phyloP scores from a whole-genome alignment of 2,329 filamentous ascomycete genomes.

The Podosphaera fusca region DNA sequence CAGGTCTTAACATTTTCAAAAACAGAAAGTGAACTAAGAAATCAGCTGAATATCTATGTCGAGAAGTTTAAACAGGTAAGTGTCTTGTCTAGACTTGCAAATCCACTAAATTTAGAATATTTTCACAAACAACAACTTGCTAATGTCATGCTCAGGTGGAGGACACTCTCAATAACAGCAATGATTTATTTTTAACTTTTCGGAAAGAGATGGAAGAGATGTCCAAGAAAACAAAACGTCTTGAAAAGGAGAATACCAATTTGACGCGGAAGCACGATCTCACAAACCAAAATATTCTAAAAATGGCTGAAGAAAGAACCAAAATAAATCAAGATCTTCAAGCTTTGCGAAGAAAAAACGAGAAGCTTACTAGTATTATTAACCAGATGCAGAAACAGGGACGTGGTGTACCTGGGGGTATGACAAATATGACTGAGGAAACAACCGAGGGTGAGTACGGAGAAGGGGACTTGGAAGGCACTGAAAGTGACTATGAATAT shows the following conservation, averaged over 20 bases:
- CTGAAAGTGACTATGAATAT: constrained; percentile 41
- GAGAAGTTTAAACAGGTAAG: constrained; percentile 98
- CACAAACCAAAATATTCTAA: constrained; percentile 81
- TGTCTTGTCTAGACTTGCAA: neutral
- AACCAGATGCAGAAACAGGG: constrained; percentile 92
- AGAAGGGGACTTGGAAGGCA: constrained; percentile 27
- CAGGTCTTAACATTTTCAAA: constrained; percentile 93
- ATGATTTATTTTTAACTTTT: constrained; percentile 90
- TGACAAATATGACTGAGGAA: constrained; percentile 34
- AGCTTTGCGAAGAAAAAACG: constrained; percentile 51
- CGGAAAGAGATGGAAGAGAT: constrained; percentile 99
- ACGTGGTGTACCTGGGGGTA: constrained; percentile 46
- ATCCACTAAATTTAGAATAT: neutral
- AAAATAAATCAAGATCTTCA: constrained; percentile 55
- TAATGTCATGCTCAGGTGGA: constrained; percentile 52
- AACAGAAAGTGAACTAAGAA: constrained; percentile 79
- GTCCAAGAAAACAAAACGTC: constrained; percentile 92
- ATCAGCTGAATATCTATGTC: constrained; percentile 92
- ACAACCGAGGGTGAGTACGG: constrained; percentile 32
- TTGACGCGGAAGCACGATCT: constrained; percentile 83
- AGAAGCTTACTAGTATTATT: constrained; percentile 83
- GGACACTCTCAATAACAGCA: constrained; percentile 94
- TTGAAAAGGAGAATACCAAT: constrained; percentile 88
- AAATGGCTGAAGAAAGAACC: constrained; percentile 86
- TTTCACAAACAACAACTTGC: constrained; percentile 1